Percentiles rank a stretch among this genome's conserved stretches.
phyloP scores from a whole-genome alignment of 73 alveolate species.

The Paramecium sexaurelia region DNA sequence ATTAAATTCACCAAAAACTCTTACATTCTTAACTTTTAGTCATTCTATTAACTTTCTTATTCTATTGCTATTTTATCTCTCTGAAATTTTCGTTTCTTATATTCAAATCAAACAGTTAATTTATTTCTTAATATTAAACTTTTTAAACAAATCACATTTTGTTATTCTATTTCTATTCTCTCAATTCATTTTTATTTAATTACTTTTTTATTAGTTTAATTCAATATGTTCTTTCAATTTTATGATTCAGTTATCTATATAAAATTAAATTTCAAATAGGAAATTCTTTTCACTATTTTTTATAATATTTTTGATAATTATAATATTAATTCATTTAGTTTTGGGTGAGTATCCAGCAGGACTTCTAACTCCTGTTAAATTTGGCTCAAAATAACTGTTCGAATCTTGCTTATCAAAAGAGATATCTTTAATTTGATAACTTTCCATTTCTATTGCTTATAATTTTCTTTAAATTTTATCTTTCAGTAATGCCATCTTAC shows the following conservation, averaged over 20 bases:
- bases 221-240: too few species aligned
- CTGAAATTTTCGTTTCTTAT: neutral
- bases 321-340: neutral
- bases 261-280: neutral
- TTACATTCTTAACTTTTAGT: neutral
- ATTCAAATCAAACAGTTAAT: neutral
- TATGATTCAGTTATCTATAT: neutral
- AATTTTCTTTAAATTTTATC: neutral
- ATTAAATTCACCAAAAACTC: neutral
- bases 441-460: neutral
- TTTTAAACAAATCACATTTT: too few species aligned
- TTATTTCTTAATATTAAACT: too few species aligned
- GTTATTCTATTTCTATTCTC: too few species aligned
- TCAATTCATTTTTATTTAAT: too few species aligned
- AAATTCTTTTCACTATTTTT: neutral
- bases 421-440: neutral
- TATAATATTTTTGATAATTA: neutral
- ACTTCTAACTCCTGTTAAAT: slow-evolving; percentile 17
- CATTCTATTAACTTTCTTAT: neutral
- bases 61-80: too few species aligned
- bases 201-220: too few species aligned
- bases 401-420: neutral
- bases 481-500: neutral
- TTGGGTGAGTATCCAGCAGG: slow-evolving; percentile 22
- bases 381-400: neutral